phyloP scores from a whole-genome alignment of 2,329 filamentous ascomycete species.

The Trichoderma pleuroti region DNA sequence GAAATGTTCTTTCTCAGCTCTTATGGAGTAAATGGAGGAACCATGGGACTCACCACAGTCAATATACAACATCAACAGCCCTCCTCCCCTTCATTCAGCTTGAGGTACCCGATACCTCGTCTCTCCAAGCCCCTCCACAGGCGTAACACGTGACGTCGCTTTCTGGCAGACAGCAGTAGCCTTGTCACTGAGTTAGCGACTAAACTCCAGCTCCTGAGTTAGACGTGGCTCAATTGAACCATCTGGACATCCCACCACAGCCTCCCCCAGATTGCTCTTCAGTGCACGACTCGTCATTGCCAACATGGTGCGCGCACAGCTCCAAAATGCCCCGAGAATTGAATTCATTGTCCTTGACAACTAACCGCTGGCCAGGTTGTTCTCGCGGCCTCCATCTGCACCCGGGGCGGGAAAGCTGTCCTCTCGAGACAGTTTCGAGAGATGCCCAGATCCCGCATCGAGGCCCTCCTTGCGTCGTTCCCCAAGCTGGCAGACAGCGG shows the following conservation, averaged over 20 bases:
- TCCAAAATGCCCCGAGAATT: constrained; percentile 39
- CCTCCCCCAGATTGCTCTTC: neutral
- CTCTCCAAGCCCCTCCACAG: neutral
- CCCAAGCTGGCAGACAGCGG: constrained; percentile 95
- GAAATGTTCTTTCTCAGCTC: neutral
- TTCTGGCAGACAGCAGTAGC: neutral
- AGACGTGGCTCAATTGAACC: constrained; percentile 21
- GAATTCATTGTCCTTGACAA: neutral
- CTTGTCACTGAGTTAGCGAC: neutral
- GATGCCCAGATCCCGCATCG: constrained; percentile 94
- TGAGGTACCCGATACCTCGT: neutral
- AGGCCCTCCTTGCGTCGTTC: constrained; percentile 93
- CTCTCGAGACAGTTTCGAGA: constrained; percentile 97
- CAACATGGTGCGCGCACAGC: constrained; percentile 39
- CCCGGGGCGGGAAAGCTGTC: constrained; percentile 95
- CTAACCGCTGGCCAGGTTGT: constrained; percentile 66
- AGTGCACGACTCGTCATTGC: constrained; percentile 23
- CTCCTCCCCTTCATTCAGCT: neutral
- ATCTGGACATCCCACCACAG: constrained; percentile 14
- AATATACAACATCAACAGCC: neutral
- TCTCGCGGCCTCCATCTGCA: constrained; percentile 98
- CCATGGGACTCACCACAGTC: neutral
- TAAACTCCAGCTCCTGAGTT: constrained; percentile 19
- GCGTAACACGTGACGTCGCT: constrained; percentile 8
- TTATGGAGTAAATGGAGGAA: neutral